Conservation (phyloP, 805 yeast genomes). For the Starmerella potacharoeniae region DNA sequence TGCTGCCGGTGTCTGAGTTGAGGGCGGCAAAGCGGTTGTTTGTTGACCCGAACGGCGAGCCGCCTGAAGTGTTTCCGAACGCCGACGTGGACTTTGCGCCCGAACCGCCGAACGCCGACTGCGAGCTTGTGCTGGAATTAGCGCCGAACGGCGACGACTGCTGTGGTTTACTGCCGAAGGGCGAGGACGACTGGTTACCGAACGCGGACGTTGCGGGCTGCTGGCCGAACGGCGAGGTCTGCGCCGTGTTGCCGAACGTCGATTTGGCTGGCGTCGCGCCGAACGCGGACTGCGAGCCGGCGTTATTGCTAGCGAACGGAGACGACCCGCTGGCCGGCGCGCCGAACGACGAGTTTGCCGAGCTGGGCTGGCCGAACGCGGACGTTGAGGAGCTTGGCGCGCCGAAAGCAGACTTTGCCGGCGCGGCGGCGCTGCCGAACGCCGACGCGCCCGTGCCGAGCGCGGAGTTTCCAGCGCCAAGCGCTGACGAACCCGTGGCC, state of each 20-base stretch:
- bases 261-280: neutral
- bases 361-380: slow-evolving; percentile 16
- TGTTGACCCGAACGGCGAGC: neutral
- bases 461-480: slow-evolving; percentile 17
- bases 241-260: slow-evolving; percentile 1
- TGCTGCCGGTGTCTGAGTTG: neutral
- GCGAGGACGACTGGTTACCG: slow-evolving; percentile 2
- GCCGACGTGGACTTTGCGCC: neutral
- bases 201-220: neutral
- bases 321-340: slow-evolving; percentile 3
- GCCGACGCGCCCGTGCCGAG: slow-evolving; percentile 15
- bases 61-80: slow-evolving; percentile 3
- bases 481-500: slow-evolving; percentile 11
- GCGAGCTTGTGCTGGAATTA: neutral
- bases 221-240: slow-evolving; percentile 7
- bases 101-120: neutral
- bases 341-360: slow-evolving; percentile 11
- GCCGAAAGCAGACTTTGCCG: slow-evolving; percentile 2
- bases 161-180: slow-evolving; percentile 5
- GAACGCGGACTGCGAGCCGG: neutral
- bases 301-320: neutral
- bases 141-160: slow-evolving; percentile 3
- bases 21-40: neutral
- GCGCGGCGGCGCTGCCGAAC: slow-evolving; percentile 10
- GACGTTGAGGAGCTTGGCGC: neutral